Base-by-base conservation (phyloP, 495 filamentous ascomycete species). In the Neurospora intermedia region DNA sequence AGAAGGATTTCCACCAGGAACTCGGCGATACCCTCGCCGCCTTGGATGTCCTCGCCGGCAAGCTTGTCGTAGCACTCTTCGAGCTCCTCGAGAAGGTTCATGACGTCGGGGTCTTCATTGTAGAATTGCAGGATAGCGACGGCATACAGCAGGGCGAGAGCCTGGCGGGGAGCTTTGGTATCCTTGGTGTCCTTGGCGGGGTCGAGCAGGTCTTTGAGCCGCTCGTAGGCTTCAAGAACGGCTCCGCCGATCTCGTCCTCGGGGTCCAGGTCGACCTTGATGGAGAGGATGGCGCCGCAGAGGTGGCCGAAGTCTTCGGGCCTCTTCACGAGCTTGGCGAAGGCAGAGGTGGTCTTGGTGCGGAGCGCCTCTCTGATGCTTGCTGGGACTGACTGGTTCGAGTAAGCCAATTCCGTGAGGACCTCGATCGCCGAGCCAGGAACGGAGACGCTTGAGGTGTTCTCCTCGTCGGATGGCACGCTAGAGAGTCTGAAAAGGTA, bases 111-210 rank as follows among this genome's bases (percentile, higher is more conserved):
- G 72, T 96, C 93, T 23, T 91, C 92, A 76, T 93, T 92, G 82
- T 96, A 95, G n/a, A 97, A 86, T 77, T 97, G 93, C 41, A 98
- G 81, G 69, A 98, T 88, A 2, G 91, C 90, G 72, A 97, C 85
- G n/a, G 92, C 92, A 80, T 96, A 94, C 9, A 98, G 84, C 9
- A 98, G 85, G 59, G 90, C 89, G 74, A 97, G 91, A 0, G 92
- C 91, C 46, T 89, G 82, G 5, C 82, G 80, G 74, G 83, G 77
- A 0, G 66, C 82, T 41, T 81, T 78, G 70, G 82, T 78, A 31
- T 62, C 76, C 7, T 81, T 74, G 20, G 82, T 76, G 72, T 83
- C 79, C n/a, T 84, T 79, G 70, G 85, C 81, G 76, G 87, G 87
- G 78, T 89, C 89, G n/a, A 90, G 85, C 6, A 95, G 82, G 72